Base-by-base conservation (phyloP, 495 filamentous ascomycete species). In the Hypoxylon cercidicola region DNA sequence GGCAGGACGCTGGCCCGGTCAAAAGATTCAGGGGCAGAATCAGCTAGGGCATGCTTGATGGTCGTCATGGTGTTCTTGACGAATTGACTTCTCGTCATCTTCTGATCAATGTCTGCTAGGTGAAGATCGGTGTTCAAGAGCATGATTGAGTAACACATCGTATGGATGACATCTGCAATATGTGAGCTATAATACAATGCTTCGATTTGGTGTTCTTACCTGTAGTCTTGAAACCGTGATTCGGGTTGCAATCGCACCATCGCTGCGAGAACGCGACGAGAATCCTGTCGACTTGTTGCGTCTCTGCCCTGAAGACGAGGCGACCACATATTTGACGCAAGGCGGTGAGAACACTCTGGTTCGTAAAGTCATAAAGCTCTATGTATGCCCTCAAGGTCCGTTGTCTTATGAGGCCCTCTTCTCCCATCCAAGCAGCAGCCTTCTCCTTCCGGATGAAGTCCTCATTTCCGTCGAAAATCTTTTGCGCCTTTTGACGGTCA, bases 41-140 rank as follows among this genome's bases (percentile, higher is more conserved):
- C 92, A 32, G 82, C 77, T 37, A 91, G 86, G 21, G 92, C 88
- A 53, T 90, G 85, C 28, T 87, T 87, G 50, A 98, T 88, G 2
- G 94, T 97, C 4, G 92, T 89, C 83, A 97, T 88, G 10, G 95
- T 98, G 68, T 99, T 99, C 76, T 95, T 96, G 72, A 98, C 85
- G 72, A 97, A 99, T 71, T 97, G 93, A 64, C 79, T 87, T 61
- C 89, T 86, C 18, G 93, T 97, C 95, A 99, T 99, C 79, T 96
- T 96, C 72, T 91, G 87, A 50, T 96, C 91, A 48, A 97, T 95
- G 68, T 97, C 93, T 54, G 93, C 93, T 61, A 97, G 77, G 70
- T 99, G 93, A 40, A 99, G 81, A 78, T 99, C 95, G 55, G 95
- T 98, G 70, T 99, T 99, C 52, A 99, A 82, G 25, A 99, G 82